Base-by-base conservation (phyloP, 768 basidiomycete species). In the Boletus pseudo-olivaceus region DNA sequence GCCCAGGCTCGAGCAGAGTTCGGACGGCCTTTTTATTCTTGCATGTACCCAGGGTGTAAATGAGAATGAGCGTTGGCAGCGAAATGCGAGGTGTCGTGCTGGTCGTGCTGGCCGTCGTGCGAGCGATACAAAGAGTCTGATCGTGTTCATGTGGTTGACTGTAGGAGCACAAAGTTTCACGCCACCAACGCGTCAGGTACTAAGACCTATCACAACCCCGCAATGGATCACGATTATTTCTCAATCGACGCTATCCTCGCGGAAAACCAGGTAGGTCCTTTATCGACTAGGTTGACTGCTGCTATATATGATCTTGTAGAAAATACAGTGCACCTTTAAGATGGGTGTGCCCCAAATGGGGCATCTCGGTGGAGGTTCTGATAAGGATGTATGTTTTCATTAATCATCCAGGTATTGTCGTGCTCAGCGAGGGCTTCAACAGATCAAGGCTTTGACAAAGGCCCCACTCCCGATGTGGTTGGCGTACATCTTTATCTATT, bases 261-360 rank as follows among this genome's bases (percentile, higher is more conserved):
- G 15, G 92, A 93, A 65, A 95, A 95, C 66, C 92, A 93, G 78
- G 90, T 85, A 60, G 37, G 69, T 54, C 15, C 8, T 23, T 30
- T 38, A 14, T 40, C 20, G 14, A 47, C 27, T n/a, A 38, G 15
- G 17, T 23, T 7, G 49, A 23, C 20, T 19, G 20, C 15, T 19
- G 23, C 19, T 50, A 26, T 19, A 50, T 17, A 38, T 29, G 10
- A 11, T 27, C 42, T 29, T 53, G 33, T 57, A 95, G 91, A 97
- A 93, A 81, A 78, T 98, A 35, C 90, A 93, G 74, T 97, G 94
- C 69, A 92, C 88, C 4, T 96, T 98, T 77, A 89, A 90, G 62
- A 77, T 89, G 41, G 85, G 87, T 53, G 84, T 97, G 17, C 83
- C 85, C 7, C 84, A 85, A 56, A 85, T 97, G 77, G 94, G 94